phyloP scores from a whole-genome alignment of 306 rosid species.

The Alnus rubra region DNA sequence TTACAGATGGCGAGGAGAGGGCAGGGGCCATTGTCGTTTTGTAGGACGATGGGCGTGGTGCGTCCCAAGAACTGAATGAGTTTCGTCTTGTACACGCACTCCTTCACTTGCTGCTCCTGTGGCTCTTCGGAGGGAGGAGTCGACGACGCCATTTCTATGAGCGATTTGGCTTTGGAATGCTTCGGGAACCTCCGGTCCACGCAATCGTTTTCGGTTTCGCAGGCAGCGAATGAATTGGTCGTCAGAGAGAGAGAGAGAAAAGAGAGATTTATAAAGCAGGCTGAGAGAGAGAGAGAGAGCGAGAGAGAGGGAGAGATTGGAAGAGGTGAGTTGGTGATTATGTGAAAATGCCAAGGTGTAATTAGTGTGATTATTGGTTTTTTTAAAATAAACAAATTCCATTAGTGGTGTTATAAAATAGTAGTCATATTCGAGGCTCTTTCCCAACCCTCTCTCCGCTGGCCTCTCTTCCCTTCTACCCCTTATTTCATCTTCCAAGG shows the following conservation, averaged over 20 bases:
- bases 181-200: not conserved
- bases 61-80: slow-evolving; percentile 87
- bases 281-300: not conserved
- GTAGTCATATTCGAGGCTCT: no score
- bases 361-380: no score
- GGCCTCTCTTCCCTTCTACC: no score
- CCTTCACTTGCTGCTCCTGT: slow-evolving; percentile 41
- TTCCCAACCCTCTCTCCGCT: no score
- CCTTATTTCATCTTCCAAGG: no score
- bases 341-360: not conserved
- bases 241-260: not conserved
- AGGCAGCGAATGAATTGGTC: not conserved
- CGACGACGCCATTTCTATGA: slow-evolving; percentile 53
- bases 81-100: slow-evolving; percentile 79
- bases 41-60: slow-evolving; percentile 84
- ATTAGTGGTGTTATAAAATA: no score
- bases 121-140: slow-evolving; percentile 38
- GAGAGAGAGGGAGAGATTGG: not conserved
- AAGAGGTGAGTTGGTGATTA: not conserved
- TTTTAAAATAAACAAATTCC: no score
- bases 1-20: slow-evolving; percentile 99
- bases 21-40: slow-evolving; percentile 99
- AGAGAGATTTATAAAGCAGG: not conserved
- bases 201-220: not conserved
- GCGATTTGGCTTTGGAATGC: not conserved